These are phyloP conservation scores for Candida incommunis DNA, from an alignment of 805 yeast genomes.

Conservation along the genomic window DNA sequence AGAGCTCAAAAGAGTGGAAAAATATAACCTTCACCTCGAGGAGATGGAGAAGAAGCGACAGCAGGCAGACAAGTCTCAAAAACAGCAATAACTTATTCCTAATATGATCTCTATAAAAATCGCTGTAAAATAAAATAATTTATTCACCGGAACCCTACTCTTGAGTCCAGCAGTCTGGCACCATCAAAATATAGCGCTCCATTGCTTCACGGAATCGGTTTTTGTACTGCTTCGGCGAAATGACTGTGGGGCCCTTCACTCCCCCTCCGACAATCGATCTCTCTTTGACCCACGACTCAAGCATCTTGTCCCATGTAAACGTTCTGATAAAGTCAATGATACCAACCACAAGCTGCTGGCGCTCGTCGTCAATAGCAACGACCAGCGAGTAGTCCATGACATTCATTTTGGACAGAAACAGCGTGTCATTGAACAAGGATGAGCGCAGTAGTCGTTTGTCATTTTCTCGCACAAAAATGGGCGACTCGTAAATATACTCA, in stretches of 20 bases:
- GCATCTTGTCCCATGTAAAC: slow-evolving; percentile 96
- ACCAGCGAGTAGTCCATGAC: slow-evolving; percentile 97
- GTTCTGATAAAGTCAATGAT: slow-evolving; percentile 89
- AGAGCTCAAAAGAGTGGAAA: slow-evolving; percentile 49
- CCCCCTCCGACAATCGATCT: slow-evolving; percentile 76
- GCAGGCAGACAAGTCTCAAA: not conserved
- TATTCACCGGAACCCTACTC: slow-evolving; percentile 2
- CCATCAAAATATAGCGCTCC: slow-evolving; percentile 91
- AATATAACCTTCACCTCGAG: slow-evolving; percentile 40
- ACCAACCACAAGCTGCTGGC: slow-evolving; percentile 67
- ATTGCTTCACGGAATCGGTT: slow-evolving; percentile 92
- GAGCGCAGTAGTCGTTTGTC: slow-evolving; percentile 77
- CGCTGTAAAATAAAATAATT: not conserved
- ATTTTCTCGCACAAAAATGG: slow-evolving; percentile 84
- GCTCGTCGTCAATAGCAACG: slow-evolving; percentile 66
- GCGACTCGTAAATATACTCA: slow-evolving; percentile 91
- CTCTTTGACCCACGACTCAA: slow-evolving; percentile 98
- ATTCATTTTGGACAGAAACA: slow-evolving; percentile 89
- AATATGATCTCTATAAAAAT: no score
- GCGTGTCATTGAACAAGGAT: slow-evolving; percentile 87
- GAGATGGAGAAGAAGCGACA: not conserved
- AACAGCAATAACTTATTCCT: not conserved
- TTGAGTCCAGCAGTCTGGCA: slow-evolving; percentile 50
- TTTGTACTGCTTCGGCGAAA: slow-evolving; percentile 92
- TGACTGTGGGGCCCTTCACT: slow-evolving; percentile 90